phyloP scores from a whole-genome alignment of 2,329 filamentous ascomycete genomes.

The Aureobasidium namibiae region DNA sequence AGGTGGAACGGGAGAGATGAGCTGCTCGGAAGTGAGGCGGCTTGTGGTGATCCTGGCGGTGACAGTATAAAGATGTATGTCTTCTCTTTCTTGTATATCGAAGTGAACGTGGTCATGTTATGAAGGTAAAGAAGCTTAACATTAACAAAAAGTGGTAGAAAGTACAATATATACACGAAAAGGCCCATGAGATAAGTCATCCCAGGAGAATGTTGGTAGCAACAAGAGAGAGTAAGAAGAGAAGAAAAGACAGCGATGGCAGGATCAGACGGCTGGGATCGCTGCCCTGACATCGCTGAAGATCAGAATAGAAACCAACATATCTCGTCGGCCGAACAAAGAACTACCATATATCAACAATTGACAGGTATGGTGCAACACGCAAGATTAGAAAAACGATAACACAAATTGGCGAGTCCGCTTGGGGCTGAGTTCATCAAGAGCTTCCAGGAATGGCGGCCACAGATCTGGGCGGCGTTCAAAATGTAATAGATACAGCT shows the following conservation, averaged over 20 bases:
- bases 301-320: neutral
- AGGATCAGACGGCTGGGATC: neutral
- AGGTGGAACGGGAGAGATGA: too few relatives aligned
- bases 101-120: neutral
- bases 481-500: neutral
- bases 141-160: conserved; percentile 8
- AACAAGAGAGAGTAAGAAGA: conserved; percentile 9
- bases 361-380: neutral
- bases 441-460: neutral
- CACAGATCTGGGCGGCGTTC: neutral
- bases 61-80: too few relatives aligned
- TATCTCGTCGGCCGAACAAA: neutral
- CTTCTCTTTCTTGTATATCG: too few relatives aligned
- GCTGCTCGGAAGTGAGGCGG: too few relatives aligned
- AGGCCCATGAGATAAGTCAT: neutral
- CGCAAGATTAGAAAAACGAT: neutral
- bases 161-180: conserved; percentile 8
- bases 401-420: neutral
- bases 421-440: neutral
- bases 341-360: neutral
- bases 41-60: too few relatives aligned
- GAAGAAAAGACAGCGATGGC: neutral
- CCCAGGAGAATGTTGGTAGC: neutral
- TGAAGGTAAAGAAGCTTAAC: neutral
- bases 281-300: neutral